Evolutionary conservation across 2,329 filamentous ascomycete species (phyloP).

Genomic region (Aspergillus ustus): DNA sequence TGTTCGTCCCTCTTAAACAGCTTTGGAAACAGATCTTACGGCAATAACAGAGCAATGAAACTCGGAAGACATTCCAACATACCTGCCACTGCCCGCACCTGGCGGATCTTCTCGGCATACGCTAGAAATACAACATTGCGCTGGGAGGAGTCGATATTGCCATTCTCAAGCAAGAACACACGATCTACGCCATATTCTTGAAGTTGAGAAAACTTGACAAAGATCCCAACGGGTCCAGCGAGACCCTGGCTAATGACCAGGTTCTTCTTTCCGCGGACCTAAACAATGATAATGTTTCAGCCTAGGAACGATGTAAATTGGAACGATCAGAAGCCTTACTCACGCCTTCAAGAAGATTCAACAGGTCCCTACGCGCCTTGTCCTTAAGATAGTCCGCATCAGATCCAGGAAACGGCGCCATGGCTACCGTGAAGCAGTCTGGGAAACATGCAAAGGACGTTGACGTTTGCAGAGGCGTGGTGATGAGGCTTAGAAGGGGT

Average conservation of each 20-base stretch:
- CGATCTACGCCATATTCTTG: conserved; percentile 98
- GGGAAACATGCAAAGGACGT: conserved; percentile 8
- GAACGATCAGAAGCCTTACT: conserved; percentile 56
- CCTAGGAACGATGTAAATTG: conserved; percentile 22
- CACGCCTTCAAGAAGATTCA: conserved; percentile 93
- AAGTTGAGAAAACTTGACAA: conserved; percentile 93
- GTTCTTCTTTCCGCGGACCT: conserved; percentile 99
- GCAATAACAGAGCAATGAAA: conserved; percentile 12
- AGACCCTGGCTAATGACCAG: conserved; percentile 89
- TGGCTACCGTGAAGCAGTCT: conserved; percentile 33
- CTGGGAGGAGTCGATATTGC: conserved; percentile 92
- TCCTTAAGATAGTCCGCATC: conserved; percentile 54
- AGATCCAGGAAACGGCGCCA: conserved; percentile 49
- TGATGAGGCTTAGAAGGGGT: conserved; percentile 18
- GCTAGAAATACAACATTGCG: conserved; percentile 94
- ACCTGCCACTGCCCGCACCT: conserved; percentile 89
- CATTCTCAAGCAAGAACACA: conserved; percentile 94
- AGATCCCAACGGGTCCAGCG: conserved; percentile 84
- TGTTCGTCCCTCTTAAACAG: conserved; percentile 52
- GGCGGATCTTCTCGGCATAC: conserved; percentile 82
- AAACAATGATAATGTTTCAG: conserved; percentile 25
- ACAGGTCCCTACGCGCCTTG: conserved; percentile 79
- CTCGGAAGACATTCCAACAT: conserved; percentile 43
- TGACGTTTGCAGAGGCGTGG: conserved; percentile 17
- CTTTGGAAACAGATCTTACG: conserved; percentile 12